Conservation (phyloP, 495 filamentous ascomycete genomes). For the Usnea hakonensis region DNA sequence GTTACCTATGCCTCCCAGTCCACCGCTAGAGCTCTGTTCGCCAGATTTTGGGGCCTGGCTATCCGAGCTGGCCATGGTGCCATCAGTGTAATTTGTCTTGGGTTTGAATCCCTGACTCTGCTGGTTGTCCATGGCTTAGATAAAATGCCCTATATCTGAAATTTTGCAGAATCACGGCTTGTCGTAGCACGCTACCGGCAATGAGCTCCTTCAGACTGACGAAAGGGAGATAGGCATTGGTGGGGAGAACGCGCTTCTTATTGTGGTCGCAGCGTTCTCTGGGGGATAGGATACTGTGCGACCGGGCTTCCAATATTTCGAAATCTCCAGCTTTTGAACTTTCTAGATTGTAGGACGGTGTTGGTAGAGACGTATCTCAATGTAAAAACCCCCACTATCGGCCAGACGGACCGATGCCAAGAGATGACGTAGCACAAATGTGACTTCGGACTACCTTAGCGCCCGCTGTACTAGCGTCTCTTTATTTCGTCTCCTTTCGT, state of each 20-base stretch:
- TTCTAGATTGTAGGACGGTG: background rate
- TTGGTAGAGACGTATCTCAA: no score
- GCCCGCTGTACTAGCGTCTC: no score
- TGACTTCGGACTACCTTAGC: no score
- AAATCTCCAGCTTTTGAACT: background rate
- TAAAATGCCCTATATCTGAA: background rate
- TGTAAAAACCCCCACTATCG: no score
- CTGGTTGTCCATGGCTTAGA: background rate
- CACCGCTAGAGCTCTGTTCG: slow-evolving; percentile 10
- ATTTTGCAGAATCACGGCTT: background rate
- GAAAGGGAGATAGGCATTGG: background rate
- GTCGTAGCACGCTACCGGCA: background rate
- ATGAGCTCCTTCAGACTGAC: background rate
- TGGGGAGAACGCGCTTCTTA: background rate
- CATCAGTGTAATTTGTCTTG: background rate
- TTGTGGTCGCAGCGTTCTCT: background rate
- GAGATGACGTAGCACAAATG: no score
- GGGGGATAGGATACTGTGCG: no score
- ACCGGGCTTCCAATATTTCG: background rate
- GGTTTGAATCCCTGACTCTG: background rate
- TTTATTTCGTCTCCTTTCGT: no score
- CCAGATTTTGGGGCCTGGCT: background rate
- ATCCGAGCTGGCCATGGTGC: background rate
- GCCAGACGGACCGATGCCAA: no score
- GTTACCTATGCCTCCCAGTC: slow-evolving; percentile 11